Conservation (phyloP, 2,329 filamentous ascomycete species). For the Fusarium ramigenum region DNA sequence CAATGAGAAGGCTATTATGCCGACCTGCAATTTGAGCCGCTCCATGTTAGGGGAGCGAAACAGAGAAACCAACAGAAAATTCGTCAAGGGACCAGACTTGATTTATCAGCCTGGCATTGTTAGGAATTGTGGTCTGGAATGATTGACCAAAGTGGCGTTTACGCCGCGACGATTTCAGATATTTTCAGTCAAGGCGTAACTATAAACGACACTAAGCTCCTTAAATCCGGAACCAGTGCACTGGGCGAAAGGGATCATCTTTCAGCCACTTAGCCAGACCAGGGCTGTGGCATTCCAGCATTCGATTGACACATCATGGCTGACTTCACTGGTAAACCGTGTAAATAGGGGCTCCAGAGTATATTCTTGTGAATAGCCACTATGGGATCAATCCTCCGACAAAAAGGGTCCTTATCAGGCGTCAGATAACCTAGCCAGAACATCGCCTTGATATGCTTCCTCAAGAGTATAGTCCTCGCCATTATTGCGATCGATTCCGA, state of each 20-base stretch:
- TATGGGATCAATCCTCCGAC: no score
- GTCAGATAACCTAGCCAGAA: accelerated
- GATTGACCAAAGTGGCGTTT: no score
- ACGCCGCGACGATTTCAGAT: no score
- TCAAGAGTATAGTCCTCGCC: not conserved
- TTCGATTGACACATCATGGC: not conserved
- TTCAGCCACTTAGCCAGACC: not conserved
- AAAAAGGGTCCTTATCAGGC: no score
- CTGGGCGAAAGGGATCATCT: not conserved
- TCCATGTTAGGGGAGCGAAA: no score
- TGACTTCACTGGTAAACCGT: not conserved
- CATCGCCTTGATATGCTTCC: not conserved
- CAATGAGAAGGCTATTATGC: no score
- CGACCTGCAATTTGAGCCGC: no score
- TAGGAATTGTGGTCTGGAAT: no score
- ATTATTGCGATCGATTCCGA: not conserved
- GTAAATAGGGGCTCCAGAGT: accelerated
- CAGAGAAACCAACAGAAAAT: accelerated
- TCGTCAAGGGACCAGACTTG: accelerated
- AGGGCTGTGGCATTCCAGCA: not conserved
- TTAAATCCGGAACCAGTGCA: not conserved
- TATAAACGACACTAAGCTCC: no score
- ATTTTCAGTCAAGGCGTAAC: no score
- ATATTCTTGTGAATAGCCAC: no score
- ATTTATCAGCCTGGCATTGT: no score